Evolutionary conservation across 345 rosid genomes (phyloP), one percentile per base, ranked within the genome.

Genomic region (Clarkia xantiana): DNA sequence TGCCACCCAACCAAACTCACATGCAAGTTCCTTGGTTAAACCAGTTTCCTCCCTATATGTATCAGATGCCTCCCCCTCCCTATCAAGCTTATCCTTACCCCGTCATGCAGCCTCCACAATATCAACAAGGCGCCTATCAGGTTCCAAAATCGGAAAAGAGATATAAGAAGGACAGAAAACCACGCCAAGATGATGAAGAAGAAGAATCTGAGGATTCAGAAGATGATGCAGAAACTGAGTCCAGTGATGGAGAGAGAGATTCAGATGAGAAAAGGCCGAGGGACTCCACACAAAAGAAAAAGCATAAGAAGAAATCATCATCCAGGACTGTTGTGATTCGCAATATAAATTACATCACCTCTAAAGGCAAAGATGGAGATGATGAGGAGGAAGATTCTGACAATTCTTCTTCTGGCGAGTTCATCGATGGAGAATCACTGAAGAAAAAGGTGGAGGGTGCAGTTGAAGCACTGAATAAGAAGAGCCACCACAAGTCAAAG

Each of bases 311-410:
- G 72, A 76, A 73, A 71, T 75, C 71, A 56, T 66, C 71, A 19
- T 81, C 94, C 13, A 76, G 73, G 54, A 87, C 80, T 4, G 89
- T 83, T 1, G 82, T 87, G 49, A 87, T 87, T 60, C 83, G 85
- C 8, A 87, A 87, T 51, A 87, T 87, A 40, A 83, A 87, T 67
- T 87, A 83, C 77, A 83, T 83, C 55, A 76, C 96, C 0, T 84
- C 96, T 1, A 75, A 79, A 29, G 36, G 36, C 36, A 29, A 29
- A 65, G 79, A 73, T 70, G 77, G 78, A 66, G 78, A 70, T 20
- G 76, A 53, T 56, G 67, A 45, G 14, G 58, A 22, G 56, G 67
- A 57, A 40, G 60, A 8, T 45, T 63, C 69, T 15, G 65, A 62
- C 49, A 80, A 62, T 55, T 62, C 72, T 56, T 67, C 67, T 56